A percentile compares a stretch with the other conserved stretches of the same genome.
Evolutionary conservation across 2,329 filamentous ascomycete genomes (phyloP).

Genomic region (Alternaria dauci): DNA sequence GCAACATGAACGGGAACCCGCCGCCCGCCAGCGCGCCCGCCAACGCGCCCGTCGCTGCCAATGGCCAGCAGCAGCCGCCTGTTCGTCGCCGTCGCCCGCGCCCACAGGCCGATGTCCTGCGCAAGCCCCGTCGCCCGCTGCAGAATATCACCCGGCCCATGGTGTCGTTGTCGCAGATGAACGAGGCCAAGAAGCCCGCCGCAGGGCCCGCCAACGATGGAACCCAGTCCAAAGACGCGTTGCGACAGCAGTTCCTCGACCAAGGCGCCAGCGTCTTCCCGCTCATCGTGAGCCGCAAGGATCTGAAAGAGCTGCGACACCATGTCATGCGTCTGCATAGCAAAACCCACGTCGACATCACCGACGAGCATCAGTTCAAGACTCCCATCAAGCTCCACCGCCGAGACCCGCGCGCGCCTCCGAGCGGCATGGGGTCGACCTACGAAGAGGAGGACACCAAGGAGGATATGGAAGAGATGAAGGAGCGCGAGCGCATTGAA

Average conservation of each 20-base stretch:
- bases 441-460: conserved; percentile 64
- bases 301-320: conserved; percentile 79
- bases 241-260: conserved; percentile 38
- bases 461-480: conserved; percentile 72
- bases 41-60: conserved; percentile 36
- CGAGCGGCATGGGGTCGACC: conserved; percentile 55
- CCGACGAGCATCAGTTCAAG: conserved; percentile 84
- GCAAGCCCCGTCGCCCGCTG: conserved; percentile 44
- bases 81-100: conserved; percentile 44
- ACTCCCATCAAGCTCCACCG: conserved; percentile 89
- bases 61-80: conserved; percentile 44
- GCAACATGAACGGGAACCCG: conserved; percentile 30
- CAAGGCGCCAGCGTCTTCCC: conserved; percentile 56
- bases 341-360: conserved; percentile 68
- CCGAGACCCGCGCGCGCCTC: conserved; percentile 76
- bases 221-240: conserved; percentile 29
- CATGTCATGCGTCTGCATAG: conserved; percentile 84
- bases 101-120: conserved; percentile 50
- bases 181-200: conserved; percentile 31
- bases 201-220: conserved; percentile 18
- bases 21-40: conserved; percentile 30
- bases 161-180: conserved; percentile 46
- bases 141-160: conserved; percentile 45
- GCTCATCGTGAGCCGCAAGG: conserved; percentile 83
- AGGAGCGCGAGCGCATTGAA: conserved; percentile 67